A percentile compares a stretch with the other conserved stretches of the same genome.
These are phyloP conservation scores for Cordyceps militaris DNA, from an alignment of 2,329 filamentous ascomycete genomes.

Conservation along the genomic window DNA sequence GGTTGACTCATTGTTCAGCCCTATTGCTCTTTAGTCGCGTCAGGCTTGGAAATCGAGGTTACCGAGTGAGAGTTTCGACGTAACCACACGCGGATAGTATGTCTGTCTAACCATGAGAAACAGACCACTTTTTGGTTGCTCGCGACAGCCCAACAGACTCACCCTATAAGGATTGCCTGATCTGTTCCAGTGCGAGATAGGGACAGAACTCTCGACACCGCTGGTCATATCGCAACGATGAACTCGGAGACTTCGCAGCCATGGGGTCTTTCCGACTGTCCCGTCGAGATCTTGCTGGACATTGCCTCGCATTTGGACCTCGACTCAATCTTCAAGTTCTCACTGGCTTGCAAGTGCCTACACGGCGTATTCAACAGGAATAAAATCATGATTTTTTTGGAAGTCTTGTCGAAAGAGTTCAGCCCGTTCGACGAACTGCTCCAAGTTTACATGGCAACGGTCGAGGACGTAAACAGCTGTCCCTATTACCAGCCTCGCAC, in stretches of 20 bases:
- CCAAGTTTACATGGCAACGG: constrained; percentile 37
- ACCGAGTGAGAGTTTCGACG: neutral
- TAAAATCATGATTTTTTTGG: constrained; percentile 35
- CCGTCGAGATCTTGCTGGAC: constrained; percentile 41
- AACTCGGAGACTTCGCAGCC: too few relatives aligned
- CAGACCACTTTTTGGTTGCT: neutral
- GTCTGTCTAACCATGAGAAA: neutral
- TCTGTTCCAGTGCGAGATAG: neutral
- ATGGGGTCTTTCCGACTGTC: constrained; percentile 26
- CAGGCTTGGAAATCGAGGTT: neutral
- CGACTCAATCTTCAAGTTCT: constrained; percentile 32
- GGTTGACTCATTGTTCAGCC: constrained; percentile 3
- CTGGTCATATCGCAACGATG: neutral
- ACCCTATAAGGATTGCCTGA: too few relatives aligned
- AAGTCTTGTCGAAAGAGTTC: constrained; percentile 35
- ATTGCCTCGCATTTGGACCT: constrained; percentile 41
- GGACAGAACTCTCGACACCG: neutral
- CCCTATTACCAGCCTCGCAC: constrained; percentile 32
- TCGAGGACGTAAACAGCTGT: constrained; percentile 27
- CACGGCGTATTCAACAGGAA: constrained; percentile 34
- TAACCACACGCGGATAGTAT: neutral
- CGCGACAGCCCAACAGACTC: too few relatives aligned
- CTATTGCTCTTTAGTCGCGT: neutral
- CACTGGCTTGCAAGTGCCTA: constrained; percentile 31
- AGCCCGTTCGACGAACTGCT: constrained; percentile 40